Percentiles rank a stretch among this genome's conserved stretches.
Evolutionary conservation across 129 eudicot genomes (phyloP).

Genomic region (Rutidosis leptorrhynchoides): DNA sequence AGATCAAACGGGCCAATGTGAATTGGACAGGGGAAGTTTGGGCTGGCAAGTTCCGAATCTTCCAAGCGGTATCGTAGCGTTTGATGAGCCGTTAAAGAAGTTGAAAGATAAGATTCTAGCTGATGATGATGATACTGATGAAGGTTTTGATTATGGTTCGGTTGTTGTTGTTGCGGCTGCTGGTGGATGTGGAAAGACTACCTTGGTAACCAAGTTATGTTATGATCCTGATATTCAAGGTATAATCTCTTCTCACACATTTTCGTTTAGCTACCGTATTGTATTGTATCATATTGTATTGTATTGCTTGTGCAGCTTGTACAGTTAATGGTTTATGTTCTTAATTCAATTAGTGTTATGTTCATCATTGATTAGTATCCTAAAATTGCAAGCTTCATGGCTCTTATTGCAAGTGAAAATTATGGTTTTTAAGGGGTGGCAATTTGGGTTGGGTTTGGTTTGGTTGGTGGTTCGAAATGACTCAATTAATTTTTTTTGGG

Average conservation of each 20-base stretch:
- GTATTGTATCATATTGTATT: background rate
- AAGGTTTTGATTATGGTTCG: background rate
- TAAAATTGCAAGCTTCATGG: too few species aligned
- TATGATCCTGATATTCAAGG: slow-evolving; percentile 24
- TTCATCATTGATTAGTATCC: too few species aligned
- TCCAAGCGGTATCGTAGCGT: slow-evolving; percentile 19
- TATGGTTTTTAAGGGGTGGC: too few species aligned
- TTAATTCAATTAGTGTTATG: too few species aligned
- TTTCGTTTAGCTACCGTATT: background rate
- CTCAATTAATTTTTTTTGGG: too few species aligned
- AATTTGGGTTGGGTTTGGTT: too few species aligned
- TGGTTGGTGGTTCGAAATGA: too few species aligned
- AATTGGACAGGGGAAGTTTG: background rate
- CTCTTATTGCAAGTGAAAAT: too few species aligned
- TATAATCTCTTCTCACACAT: background rate
- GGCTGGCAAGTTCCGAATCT: slow-evolving; percentile 24
- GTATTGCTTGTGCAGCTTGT: background rate
- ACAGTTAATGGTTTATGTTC: too few species aligned
- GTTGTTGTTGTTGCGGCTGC: slow-evolving; percentile 22
- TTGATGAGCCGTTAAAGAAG: slow-evolving; percentile 13
- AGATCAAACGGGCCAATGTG: background rate
- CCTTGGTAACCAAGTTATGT: slow-evolving; percentile 30
- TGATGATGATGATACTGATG: background rate
- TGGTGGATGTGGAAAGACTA: slow-evolving; percentile 35
- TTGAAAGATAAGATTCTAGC: slow-evolving; percentile 19